phyloP scores from a whole-genome alignment of 805 yeast genomes.

The Blastobotrys americana region DNA sequence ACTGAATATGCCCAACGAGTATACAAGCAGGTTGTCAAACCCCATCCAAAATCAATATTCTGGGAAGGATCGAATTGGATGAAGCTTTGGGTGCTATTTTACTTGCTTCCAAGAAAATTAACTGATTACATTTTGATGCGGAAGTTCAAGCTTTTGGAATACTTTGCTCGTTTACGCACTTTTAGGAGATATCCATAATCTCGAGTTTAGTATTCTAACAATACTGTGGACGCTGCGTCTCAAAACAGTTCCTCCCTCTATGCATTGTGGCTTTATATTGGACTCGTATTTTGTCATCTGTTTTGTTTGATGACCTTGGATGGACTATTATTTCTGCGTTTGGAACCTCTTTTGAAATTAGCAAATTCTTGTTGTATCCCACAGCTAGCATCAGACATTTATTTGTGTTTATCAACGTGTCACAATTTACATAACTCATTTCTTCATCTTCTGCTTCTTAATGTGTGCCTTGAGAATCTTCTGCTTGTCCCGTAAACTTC shows the following conservation, averaged over 20 bases:
- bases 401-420: too few relatives aligned
- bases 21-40: neutral
- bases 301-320: too few relatives aligned
- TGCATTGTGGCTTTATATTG: too few relatives aligned
- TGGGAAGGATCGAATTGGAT: constrained; percentile 7
- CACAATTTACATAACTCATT: constrained; percentile 30
- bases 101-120: constrained; percentile 3
- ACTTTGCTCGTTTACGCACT: neutral
- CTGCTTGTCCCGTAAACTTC: constrained; percentile 87
- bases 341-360: too few relatives aligned
- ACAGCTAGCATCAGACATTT: too few relatives aligned
- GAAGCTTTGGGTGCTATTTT: neutral
- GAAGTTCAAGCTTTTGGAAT: constrained; percentile 5
- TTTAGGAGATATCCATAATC: neutral
- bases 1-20: constrained; percentile 50
- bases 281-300: too few relatives aligned
- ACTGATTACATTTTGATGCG: constrained; percentile 2
- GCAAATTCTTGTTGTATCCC: too few relatives aligned
- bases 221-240: too few relatives aligned
- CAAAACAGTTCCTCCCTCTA: too few relatives aligned
- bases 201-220: too few relatives aligned
- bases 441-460: constrained; percentile 84
- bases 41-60: constrained; percentile 5
- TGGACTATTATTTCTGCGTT: too few relatives aligned
- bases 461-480: constrained; percentile 79